Base-by-base conservation (phyloP, 2,329 filamentous ascomycete genomes). In the Paracoccidioides brasiliensis region DNA sequence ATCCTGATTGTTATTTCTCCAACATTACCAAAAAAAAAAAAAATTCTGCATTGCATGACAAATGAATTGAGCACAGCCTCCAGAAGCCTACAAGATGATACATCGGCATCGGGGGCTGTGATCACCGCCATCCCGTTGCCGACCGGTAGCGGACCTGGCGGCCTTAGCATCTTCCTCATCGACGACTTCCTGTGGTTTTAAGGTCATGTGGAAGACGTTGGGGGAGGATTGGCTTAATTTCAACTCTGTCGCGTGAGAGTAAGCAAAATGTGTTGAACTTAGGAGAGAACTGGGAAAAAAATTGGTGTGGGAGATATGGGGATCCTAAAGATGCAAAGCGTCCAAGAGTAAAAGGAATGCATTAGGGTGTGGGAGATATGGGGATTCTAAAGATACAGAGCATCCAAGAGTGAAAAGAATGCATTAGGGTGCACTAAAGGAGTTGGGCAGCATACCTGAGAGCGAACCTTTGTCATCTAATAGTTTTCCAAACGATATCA, bases 151-250 rank as follows among this genome's bases (percentile, higher is more conserved):
- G 35, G 66, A 63, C 69, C 85, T 86, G 57, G 80, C 78, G 38
- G 80, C 80, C 66, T 84, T 85, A 56, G 85, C 83, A 62, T 88
- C 85, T 64, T 87, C 84, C 65, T 93, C 89, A 61, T 94, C 85
- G 58, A 91, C 76, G 42, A 86, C 80, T 66, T 95, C 88, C 66
- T 90, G 85, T 2, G 90, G 90, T 63, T 88, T 86, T 63, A 95
- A 83, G 5, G 87, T 91, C 89, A 95, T 95, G 70, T 95, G 90
- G n/a, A 95, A 83, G 33, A 95, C 87, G 62, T 95, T 95, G 6
- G 87, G 81, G 9, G 78, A 76, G 59, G 89, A 84, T 35, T 78
- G 77, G 65, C 81, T 86, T 66, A 94, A 89, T 58, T 83, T 85
- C 65, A 88, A 90, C 61, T 90, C 89, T 95, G 64, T 15, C 57